Conservation (phyloP, 2,329 filamentous ascomycete genomes). For the Cladorrhinum sp. region DNA sequence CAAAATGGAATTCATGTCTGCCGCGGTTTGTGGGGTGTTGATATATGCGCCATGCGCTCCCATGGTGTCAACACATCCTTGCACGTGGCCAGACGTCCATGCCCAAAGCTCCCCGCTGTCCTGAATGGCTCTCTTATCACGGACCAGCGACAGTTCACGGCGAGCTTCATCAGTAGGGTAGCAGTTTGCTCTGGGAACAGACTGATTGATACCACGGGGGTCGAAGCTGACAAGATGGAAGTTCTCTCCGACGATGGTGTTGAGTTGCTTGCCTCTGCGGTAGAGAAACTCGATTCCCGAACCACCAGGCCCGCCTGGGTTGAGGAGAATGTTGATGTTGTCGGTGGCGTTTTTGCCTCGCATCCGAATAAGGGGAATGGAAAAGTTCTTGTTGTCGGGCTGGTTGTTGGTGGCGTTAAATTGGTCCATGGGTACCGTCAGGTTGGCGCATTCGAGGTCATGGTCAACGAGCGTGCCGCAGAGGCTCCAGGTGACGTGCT, state of each 20-base stretch:
- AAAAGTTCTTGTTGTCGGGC: constrained; percentile 39
- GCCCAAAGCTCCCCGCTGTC: constrained; percentile 41
- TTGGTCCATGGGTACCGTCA: constrained; percentile 47
- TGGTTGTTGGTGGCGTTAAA: constrained; percentile 33
- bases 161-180: constrained; percentile 38
- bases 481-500: constrained; percentile 37
- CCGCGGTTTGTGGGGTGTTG: constrained; percentile 49
- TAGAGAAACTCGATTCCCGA: constrained; percentile 40
- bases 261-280: constrained; percentile 36
- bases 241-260: constrained; percentile 39
- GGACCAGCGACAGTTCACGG: constrained; percentile 25
- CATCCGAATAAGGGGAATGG: constrained; percentile 44
- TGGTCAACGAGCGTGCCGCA: constrained; percentile 39
- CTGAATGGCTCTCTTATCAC: constrained; percentile 28
- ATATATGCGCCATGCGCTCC: constrained; percentile 44
- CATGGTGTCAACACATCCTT: constrained; percentile 43
- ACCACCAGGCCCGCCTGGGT: constrained; percentile 48
- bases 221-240: constrained; percentile 48
- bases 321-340: constrained; percentile 45
- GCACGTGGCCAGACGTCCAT: constrained; percentile 40
- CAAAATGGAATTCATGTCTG: constrained; percentile 50
- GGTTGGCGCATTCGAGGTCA: constrained; percentile 41
- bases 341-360: constrained; percentile 41
- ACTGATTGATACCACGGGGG: constrained; percentile 44
- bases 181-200: constrained; percentile 37